Conservation (phyloP, 805 yeast species). For the Aciculoconidium aculeatum region DNA sequence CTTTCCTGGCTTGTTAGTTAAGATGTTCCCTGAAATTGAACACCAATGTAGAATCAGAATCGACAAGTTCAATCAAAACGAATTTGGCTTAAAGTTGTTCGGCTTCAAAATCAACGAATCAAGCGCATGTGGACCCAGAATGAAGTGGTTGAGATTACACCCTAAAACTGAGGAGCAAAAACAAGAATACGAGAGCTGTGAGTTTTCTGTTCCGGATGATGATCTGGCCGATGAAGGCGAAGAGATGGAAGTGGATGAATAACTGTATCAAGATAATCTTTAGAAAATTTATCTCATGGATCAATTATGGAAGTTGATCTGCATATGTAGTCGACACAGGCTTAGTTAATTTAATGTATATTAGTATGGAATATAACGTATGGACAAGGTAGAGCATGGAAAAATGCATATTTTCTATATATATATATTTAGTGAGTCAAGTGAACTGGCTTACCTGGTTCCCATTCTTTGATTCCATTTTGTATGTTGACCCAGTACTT, state of each 20-base stretch:
- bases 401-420: background rate
- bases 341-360: too few species aligned
- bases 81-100: slow-evolving; percentile 70
- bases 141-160: slow-evolving; percentile 85
- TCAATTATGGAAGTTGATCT: too few species aligned
- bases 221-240: slow-evolving; percentile 21
- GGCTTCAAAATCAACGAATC: slow-evolving; percentile 79
- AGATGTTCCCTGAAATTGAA: slow-evolving; percentile 87
- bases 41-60: slow-evolving; percentile 59
- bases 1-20: slow-evolving; percentile 87
- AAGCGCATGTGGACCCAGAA: slow-evolving; percentile 83
- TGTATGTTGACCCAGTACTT: slow-evolving; percentile 82
- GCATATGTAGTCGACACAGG: too few species aligned
- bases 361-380: too few species aligned
- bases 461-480: slow-evolving; percentile 73
- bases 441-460: slow-evolving; percentile 59
- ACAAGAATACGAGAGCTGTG: slow-evolving; percentile 59
- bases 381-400: too few species aligned
- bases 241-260: slow-evolving; percentile 16
- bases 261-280: too few species aligned
- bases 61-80: slow-evolving; percentile 42
- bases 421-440: slow-evolving; percentile 57
- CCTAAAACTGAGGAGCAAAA: slow-evolving; percentile 61
- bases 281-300: too few species aligned
- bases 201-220: slow-evolving; percentile 49